Conservation (phyloP, 2,329 filamentous ascomycete species). For the Aspergillus fumigatus region DNA sequence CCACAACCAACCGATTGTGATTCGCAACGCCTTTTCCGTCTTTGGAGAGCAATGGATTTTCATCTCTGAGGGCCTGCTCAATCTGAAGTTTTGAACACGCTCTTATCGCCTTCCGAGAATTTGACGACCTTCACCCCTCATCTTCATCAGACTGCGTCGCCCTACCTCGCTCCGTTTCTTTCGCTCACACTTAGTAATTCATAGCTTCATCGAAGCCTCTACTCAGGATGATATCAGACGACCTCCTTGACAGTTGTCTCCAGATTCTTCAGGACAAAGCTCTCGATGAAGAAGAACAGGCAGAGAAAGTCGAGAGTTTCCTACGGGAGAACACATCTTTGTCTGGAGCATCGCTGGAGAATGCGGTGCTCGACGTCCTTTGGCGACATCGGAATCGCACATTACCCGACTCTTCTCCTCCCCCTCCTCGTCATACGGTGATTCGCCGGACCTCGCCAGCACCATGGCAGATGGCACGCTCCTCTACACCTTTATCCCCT, state of each 20-base stretch:
- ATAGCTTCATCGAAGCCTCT: conserved; percentile 9
- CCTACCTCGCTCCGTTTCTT: conserved; percentile 1
- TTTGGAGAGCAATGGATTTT: conserved; percentile 10
- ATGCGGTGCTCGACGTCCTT: conserved; percentile 82
- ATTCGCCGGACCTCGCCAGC: conserved; percentile 88
- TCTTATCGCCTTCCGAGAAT: background rate
- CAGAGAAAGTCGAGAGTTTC: conserved; percentile 82
- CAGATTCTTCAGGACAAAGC: conserved; percentile 77
- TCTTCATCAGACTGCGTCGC: conserved; percentile 2
- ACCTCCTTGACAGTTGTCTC: conserved; percentile 86
- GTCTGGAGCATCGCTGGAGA: conserved; percentile 73
- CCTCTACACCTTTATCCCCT: conserved; percentile 75
- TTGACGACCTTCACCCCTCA: conserved; percentile 1
- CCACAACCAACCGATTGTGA: background rate
- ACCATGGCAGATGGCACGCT: conserved; percentile 76
- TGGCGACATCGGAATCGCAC: conserved; percentile 56
- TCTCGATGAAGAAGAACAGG: conserved; percentile 92
- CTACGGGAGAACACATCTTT: conserved; percentile 74
- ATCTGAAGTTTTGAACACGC: background rate
- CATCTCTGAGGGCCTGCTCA: conserved; percentile 4
- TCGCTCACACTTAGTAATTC: conserved; percentile 5
- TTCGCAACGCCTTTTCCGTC: background rate
- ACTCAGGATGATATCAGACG: conserved; percentile 78
- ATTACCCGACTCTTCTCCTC: conserved; percentile 64
- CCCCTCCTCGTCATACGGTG: conserved; percentile 80